Percentiles rank a stretch among this genome's conserved stretches.
Conservation (phyloP, 495 filamentous ascomycete species). For the Penicillium atrosanguineum region DNA sequence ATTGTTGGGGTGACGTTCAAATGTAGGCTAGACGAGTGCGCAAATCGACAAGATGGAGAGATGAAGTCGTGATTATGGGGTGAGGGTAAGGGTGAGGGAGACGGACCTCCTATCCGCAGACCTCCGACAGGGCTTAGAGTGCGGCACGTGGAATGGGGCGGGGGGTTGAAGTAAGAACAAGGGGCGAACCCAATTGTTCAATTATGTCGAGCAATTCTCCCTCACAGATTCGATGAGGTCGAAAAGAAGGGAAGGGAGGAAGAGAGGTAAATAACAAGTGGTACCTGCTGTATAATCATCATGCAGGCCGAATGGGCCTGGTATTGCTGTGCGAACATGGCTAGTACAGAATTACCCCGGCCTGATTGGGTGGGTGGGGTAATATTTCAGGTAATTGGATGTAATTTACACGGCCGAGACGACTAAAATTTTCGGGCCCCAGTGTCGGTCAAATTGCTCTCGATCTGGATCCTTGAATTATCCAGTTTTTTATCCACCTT, state of each 20-base stretch:
- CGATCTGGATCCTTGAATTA: neutral
- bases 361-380: neutral
- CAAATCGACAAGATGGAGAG: neutral
- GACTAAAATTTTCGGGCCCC: neutral
- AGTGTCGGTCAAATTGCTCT: neutral
- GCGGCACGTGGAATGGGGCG: conserved; percentile 28
- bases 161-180: conserved; percentile 8
- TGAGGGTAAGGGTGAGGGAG: conserved; percentile 1
- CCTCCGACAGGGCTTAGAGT: conserved; percentile 23
- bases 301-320: neutral
- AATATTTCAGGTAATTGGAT: neutral
- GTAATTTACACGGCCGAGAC: neutral
- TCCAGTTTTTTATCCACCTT: neutral
- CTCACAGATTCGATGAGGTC: neutral
- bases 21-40: neutral
- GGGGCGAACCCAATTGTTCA: conserved; percentile 10
- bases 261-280: conserved; percentile 1
- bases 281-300: conserved; percentile 11
- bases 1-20: neutral
- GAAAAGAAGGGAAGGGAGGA: conserved; percentile 3
- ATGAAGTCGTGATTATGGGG: neutral
- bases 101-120: conserved; percentile 27
- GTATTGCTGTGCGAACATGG: neutral
- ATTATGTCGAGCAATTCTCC: conserved; percentile 3
- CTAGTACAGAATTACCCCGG: neutral